A percentile compares a stretch with the other conserved stretches of the same genome.
phyloP scores from a whole-genome alignment of 805 yeast genomes.

The Brettanomyces bruxellensis region DNA sequence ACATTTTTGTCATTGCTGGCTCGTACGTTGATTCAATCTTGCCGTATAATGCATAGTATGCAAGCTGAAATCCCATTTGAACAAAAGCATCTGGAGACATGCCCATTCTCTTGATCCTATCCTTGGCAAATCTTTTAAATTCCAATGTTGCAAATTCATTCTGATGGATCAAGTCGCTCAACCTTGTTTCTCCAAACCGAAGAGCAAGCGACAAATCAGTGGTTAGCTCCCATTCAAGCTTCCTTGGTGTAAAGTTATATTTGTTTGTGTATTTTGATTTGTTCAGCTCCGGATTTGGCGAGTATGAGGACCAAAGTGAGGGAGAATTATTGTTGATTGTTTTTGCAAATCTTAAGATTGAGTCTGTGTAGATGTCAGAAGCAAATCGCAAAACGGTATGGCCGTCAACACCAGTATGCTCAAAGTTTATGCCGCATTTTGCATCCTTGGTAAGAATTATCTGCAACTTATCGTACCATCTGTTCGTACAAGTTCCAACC shows the following conservation, averaged over 20 bases:
- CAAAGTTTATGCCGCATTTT: conserved; percentile 88
- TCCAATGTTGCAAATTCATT: conserved; percentile 80
- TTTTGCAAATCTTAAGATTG: conserved; percentile 78
- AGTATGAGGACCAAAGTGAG: conserved; percentile 51
- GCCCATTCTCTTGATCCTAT: conserved; percentile 72
- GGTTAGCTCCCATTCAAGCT: conserved; percentile 81
- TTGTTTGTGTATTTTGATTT: conserved; percentile 16
- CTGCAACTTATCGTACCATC: conserved; percentile 89
- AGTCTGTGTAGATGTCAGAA: conserved; percentile 85
- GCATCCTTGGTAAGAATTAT: conserved; percentile 82
- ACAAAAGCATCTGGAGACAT: conserved; percentile 91
- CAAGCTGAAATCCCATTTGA: conserved; percentile 90
- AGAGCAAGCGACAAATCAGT: conserved; percentile 69
- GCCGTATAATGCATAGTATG: conserved; percentile 86
- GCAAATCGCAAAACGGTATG: conserved; percentile 86
- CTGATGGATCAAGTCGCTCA: conserved; percentile 80
- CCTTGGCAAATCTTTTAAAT: conserved; percentile 64
- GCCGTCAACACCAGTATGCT: conserved; percentile 93
- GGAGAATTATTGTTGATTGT: conserved; percentile 72
- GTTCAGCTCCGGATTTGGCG: conserved; percentile 38
- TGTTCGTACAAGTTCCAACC: conserved; percentile 86
- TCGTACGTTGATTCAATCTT: conserved; percentile 90
- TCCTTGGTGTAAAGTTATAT: conserved; percentile 67
- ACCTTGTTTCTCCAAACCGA: conserved; percentile 84
- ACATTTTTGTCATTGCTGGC: conserved; percentile 91